Percentiles rank a stretch among this genome's conserved stretches.
Conservation (phyloP, 345 rosid species). For the Eucalyptus sp. region DNA sequence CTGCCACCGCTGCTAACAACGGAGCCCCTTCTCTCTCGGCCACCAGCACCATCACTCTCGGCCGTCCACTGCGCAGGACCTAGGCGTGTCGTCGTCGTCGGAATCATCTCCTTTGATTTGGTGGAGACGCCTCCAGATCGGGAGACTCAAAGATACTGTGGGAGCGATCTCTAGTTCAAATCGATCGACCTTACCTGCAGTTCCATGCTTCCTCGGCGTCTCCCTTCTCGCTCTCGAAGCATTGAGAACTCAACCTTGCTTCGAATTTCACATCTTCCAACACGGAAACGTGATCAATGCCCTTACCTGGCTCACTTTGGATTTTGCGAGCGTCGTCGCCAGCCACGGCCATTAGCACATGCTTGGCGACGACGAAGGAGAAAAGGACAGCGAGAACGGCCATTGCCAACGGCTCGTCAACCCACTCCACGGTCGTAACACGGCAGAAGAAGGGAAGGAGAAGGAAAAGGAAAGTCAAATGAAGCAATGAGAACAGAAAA, state of each 20-base stretch:
- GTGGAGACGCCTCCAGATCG: background rate
- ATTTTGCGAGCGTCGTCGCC: background rate
- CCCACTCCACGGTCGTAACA: conserved; percentile 38
- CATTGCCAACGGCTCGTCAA: conserved; percentile 42
- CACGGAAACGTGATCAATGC: too few species aligned
- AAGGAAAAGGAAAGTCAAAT: background rate
- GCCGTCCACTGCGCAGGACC: background rate
- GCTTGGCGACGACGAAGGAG: conserved; percentile 57
- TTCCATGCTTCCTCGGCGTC: background rate
- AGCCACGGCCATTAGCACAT: conserved; percentile 26
- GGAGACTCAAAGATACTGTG: background rate
- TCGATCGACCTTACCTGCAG: background rate
- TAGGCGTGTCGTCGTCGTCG: fast-evolving
- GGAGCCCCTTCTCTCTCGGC: background rate
- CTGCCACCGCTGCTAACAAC: background rate
- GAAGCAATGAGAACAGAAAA: background rate
- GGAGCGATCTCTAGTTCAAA: background rate
- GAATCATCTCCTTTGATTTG: background rate
- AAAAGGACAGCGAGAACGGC: conserved; percentile 35
- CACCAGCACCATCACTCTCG: background rate
- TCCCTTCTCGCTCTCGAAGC: conserved; percentile 3
- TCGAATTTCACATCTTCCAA: conserved; percentile 4
- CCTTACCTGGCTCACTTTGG: background rate
- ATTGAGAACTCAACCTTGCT: conserved; percentile 17
- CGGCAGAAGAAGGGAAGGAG: background rate